These are phyloP conservation scores for Colletotrichum sojae DNA, from an alignment of 2,329 filamentous ascomycete species.

Conservation along the genomic window DNA sequence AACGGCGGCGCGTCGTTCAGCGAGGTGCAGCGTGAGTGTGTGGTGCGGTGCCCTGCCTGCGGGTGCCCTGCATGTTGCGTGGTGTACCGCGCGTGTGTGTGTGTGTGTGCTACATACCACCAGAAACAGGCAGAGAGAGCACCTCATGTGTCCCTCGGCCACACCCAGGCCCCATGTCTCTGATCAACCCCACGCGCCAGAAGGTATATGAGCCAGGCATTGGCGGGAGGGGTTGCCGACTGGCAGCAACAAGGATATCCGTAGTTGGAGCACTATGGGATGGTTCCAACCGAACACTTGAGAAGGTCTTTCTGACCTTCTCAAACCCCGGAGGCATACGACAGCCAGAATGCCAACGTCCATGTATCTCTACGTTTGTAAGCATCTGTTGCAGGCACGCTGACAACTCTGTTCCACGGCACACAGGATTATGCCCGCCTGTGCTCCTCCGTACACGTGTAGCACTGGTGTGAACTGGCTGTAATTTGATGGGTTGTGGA, in stretches of 20 bases:
- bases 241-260: not conserved
- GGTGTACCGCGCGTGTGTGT: too few species aligned
- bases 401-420: not conserved
- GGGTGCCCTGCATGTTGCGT: not conserved
- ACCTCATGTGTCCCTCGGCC: constrained; percentile 7
- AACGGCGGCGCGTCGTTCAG: constrained; percentile 8
- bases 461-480: constrained; percentile 4
- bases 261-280: constrained; percentile 22
- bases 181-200: constrained; percentile 36
- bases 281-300: constrained; percentile 15
- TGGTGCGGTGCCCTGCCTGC: not conserved
- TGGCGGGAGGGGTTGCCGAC: constrained; percentile 24
- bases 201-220: constrained; percentile 29
- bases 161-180: constrained; percentile 30
- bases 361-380: not conserved
- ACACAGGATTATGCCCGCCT: constrained; percentile 1
- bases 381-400: not conserved
- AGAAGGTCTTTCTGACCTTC: not conserved
- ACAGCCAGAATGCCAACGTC: not conserved
- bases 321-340: not conserved
- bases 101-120: too few species aligned
- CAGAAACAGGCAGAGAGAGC: too few species aligned
- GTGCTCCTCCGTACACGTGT: not conserved
- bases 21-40: constrained; percentile 4
- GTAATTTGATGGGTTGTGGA: not conserved